Conservation (phyloP, 306 rosid species). For the Canavalia gladiata region DNA sequence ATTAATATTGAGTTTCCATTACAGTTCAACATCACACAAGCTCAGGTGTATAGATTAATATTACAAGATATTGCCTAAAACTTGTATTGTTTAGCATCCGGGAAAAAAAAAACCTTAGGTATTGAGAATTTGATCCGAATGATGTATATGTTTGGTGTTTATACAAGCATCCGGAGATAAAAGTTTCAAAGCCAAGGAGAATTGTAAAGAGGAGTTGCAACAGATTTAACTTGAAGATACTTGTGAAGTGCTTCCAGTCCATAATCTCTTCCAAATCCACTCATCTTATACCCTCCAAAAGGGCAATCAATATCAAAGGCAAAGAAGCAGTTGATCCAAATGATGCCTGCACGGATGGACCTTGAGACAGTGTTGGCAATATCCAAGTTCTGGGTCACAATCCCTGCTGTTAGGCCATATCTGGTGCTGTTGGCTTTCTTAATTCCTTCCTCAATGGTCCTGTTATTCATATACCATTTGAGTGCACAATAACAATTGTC, state of each 20-base stretch:
- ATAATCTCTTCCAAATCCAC: conserved; percentile 87
- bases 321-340: conserved; percentile 89
- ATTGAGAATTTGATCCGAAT: conserved; percentile 12
- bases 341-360: conserved; percentile 76
- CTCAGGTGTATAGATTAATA: not conserved
- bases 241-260: conserved; percentile 76
- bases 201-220: conserved; percentile 80
- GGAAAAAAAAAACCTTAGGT: not conserved
- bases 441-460: conserved; percentile 82
- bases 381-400: conserved; percentile 75
- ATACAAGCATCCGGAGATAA: not conserved
- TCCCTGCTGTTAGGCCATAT: conserved; percentile 89
- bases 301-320: conserved; percentile 77
- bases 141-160: not conserved
- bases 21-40: conserved; percentile 1
- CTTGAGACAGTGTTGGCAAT: conserved; percentile 84
- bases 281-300: conserved; percentile 84
- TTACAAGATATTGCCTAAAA: conserved; percentile 6
- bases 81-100: not conserved
- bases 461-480: conserved; percentile 32
- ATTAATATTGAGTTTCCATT: not conserved
- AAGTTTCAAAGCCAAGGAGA: conserved; percentile 86
- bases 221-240: conserved; percentile 79
- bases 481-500: not conserved
- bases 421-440: conserved; percentile 74